Evolutionary conservation across 139 green algal genomes (phyloP), one percentile per base, ranked within the genome.

Genomic region (Microglena sp.): DNA sequence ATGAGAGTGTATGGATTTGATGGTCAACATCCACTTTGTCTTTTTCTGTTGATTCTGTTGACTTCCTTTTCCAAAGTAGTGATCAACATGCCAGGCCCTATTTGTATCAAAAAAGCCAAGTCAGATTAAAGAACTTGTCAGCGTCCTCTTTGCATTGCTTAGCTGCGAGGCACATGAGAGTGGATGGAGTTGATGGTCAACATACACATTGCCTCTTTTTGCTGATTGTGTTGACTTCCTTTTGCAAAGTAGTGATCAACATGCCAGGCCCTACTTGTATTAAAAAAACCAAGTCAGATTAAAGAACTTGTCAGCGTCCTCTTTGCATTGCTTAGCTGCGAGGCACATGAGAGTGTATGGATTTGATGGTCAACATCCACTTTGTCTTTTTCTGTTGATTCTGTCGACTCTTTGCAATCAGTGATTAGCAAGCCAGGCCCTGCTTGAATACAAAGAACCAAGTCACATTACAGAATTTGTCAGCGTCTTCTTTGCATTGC

Each of bases 131-230:
- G 45, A 84, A 62, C 64, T 84, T 85, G 3, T 77, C 68, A 4
- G 83, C 82, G 62, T 94, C 87, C 5, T 61, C 62, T 45, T 89
- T 87, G 64, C 85, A 93, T 0, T 84, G 81, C 35, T 74, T 74
- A 28, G 85, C 82, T 86, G 69, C 69, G 75, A 0, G 61, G 5
- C 55, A 61, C n/a, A 18, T 21, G 46, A 27, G 6, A 18, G 46
- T 46, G 8, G n/a, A n/a, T n/a, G n/a, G n/a, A n/a, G n/a, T n/a
- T n/a, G n/a, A n/a, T n/a, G n/a, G n/a, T n/a, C n/a, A n/a, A n/a
- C n/a, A n/a, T n/a, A n/a, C n/a, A n/a, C n/a, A n/a, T n/a, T n/a
- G n/a, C n/a, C n/a, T n/a, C n/a, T n/a, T n/a, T n/a, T n/a, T n/a
- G n/a, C n/a, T n/a, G n/a, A n/a, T n/a, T n/a, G n/a, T n/a, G n/a